Evolutionary conservation across 148 eudicot genomes (phyloP), one percentile per base, ranked within the genome.

Genomic region (Linanthus parryae): DNA sequence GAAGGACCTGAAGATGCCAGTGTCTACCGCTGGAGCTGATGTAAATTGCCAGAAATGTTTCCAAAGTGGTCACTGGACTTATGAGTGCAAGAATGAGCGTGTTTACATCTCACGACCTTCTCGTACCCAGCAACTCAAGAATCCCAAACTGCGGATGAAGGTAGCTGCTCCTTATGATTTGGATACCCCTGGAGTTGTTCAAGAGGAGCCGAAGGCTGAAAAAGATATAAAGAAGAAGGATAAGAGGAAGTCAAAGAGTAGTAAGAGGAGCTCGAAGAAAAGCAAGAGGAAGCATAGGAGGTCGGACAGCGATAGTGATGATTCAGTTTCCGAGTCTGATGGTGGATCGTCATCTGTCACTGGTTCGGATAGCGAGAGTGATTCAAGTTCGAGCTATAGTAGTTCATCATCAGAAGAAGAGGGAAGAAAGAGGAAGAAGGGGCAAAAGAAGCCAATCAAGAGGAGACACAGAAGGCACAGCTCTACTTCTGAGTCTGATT

Each of bases 61-160:
- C 56, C 87, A 91, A 56, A 24, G 69, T 7, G 94, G 90, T 54
- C 98, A 91, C 57, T 91, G 98, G 98, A 91, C 98, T 1, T 91
- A 81, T 13, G 94, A 91, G 57, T 91, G 98, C 75, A 87, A 87
- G 74, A 91, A 91, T n/a, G 98, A 91, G 39, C 68, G 97, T 41
- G 95, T 84, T 38, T 88, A 88, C 41, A 80, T 88, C 42, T 75
- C 96, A 28, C 75, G 96, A 16, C 94, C 94, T 12, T 88, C 96
- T 5, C 77, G 94, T 20, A 88, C 82, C 21, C 96, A 88, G 53
- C 72, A 78, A 36, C 79, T 88, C 37, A 88, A 88, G 44, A 91
- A 91, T 50, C 98, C 95, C 7, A 91, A 86, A 56, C 67, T 91
- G 49, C 75, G 86, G 66, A 75, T 73, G 78, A 81, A 73, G 54